These are phyloP conservation scores for Mycena galopus DNA, from an alignment of 768 basidiomycete species.

Conservation along the genomic window DNA sequence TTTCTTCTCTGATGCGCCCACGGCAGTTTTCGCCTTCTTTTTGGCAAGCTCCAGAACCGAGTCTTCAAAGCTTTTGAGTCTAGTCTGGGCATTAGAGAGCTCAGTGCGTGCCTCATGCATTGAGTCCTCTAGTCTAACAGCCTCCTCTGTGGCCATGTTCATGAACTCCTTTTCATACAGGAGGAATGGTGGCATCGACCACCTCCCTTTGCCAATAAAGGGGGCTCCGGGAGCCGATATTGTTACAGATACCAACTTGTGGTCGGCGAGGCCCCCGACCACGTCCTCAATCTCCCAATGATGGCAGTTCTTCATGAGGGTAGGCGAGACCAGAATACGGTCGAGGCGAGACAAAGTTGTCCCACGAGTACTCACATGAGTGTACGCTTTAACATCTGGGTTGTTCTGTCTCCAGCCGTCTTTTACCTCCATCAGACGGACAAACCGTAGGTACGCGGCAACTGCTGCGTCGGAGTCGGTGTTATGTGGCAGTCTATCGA, in stretches of 20 bases:
- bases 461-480: background rate
- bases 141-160: background rate
- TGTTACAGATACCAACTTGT: too few relatives aligned
- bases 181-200: background rate
- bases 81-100: background rate
- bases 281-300: too few relatives aligned
- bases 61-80: background rate
- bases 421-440: background rate
- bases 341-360: background rate
- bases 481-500: constrained; percentile 1
- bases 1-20: background rate
- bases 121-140: background rate
- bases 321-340: too few relatives aligned
- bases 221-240: background rate
- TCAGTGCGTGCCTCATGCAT: too few relatives aligned
- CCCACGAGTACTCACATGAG: background rate
- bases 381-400: background rate
- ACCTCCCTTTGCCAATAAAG: background rate
- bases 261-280: too few relatives aligned
- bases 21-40: too few relatives aligned
- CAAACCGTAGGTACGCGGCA: too few relatives aligned
- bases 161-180: constrained; percentile 5
- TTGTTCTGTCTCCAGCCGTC: background rate
- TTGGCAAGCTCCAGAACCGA: background rate
- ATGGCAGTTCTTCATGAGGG: too few relatives aligned